Evolutionary conservation across 23 red algal species (phyloP).

Genomic region (Gracilaria gracilis): DNA sequence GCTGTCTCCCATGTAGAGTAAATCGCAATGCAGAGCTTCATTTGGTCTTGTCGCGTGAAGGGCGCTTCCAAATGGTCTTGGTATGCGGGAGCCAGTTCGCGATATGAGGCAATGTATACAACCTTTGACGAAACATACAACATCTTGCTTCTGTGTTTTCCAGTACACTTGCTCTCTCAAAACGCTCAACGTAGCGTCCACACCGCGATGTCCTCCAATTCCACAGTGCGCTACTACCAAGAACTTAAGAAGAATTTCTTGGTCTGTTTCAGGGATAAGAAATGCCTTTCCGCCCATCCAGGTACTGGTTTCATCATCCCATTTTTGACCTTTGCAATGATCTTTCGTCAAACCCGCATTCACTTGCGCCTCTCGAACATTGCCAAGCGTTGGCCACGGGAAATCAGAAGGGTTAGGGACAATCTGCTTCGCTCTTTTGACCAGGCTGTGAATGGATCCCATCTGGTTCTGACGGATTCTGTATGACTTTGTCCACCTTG

Average conservation of each 20-base stretch:
- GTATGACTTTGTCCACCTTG: slow-evolving; percentile 30
- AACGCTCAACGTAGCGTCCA: not conserved
- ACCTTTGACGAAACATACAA: not conserved
- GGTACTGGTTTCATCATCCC: too few relatives aligned
- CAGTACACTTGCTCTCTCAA: slow-evolving; percentile 26
- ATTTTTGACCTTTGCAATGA: too few relatives aligned
- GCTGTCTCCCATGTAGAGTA: too few relatives aligned
- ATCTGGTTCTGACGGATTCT: not conserved
- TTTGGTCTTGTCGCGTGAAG: too few relatives aligned
- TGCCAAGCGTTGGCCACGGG: slow-evolving; percentile 12
- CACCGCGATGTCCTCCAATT: slow-evolving; percentile 10
- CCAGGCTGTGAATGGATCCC: slow-evolving; percentile 13
- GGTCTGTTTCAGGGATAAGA: too few relatives aligned
- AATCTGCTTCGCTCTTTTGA: not conserved
- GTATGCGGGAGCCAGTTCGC: not conserved
- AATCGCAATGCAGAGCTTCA: too few relatives aligned
- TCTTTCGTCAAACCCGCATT: too few relatives aligned
- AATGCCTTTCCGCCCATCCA: too few relatives aligned
- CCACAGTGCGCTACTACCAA: slow-evolving; percentile 32
- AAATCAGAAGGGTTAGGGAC: not conserved
- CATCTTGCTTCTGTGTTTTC: slow-evolving; percentile 8
- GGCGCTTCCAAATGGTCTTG: too few relatives aligned
- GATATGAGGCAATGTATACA: slow-evolving; percentile 44
- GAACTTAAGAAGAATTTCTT: too few relatives aligned
- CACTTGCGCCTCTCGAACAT: not conserved